Base-by-base conservation (phyloP, 2,329 filamentous ascomycete genomes). In the Zymoseptoria passerinii region DNA sequence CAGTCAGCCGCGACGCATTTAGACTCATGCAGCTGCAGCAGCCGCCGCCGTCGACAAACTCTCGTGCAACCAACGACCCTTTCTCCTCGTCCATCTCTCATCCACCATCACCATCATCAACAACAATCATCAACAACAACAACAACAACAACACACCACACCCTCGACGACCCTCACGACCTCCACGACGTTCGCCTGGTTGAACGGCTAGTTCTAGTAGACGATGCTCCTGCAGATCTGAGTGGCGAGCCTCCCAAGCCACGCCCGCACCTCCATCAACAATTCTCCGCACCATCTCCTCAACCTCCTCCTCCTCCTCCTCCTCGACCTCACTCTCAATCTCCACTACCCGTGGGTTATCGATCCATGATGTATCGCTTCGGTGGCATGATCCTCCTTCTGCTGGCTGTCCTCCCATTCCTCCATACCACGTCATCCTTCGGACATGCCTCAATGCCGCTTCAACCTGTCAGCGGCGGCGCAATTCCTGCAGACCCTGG, bases 381-480 rank as follows among this genome's bases (percentile, higher is more conserved):
- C 13, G 63, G 65, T 16, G 63, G 61, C 6, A 60, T 63, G 2
- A 62, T 66, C 18, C 57, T 70, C 18, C 23, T 71, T 3, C 53
- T 71, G n/a, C 62, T 67, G 28, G 61, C 66, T 13, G 57, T 63
- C 27, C 50, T 72, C 8, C 68, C 69, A 3, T 58, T 71, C 8
- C 58, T 71, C 28, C 66, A 70, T 27, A 62, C 61, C 50, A 58
- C 63, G 4, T 58, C 65, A 1, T 59, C 63, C 50, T 63, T 67
- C 8, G 62, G 63, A 28, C 61, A 65, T 48, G 61, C 61, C 40
- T 62, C 64, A 2, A 18, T 68, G 1, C 66, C 67, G 6, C 50
- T 70, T 13, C 64, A 71, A 44, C 68, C 67, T 18, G 71, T 69
- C 28, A 66, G 68, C 55, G 70, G 66, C 54, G 68, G 67, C 53